These are phyloP conservation scores for Russula compacta DNA, from an alignment of 768 basidiomycete species.

Conservation along the genomic window DNA sequence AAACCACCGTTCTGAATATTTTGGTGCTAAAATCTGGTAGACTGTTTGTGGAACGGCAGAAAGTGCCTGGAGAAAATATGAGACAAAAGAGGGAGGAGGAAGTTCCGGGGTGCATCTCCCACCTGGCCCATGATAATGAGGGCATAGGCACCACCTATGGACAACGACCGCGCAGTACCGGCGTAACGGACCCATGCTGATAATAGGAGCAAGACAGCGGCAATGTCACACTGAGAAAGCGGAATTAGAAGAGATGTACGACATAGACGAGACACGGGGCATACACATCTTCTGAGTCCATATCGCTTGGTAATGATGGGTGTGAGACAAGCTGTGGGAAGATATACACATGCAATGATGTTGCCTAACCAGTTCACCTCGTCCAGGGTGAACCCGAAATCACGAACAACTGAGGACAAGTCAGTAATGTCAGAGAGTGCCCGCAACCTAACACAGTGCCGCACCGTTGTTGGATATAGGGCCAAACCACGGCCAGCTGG, in stretches of 20 bases:
- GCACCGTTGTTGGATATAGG: conserved; percentile 65
- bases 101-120: conserved; percentile 1
- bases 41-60: conserved; percentile 58
- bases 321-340: conserved; percentile 51
- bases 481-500: conserved; percentile 71
- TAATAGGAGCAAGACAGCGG: conserved; percentile 42
- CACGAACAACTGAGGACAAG: conserved; percentile 37
- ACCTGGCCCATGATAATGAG: conserved; percentile 70
- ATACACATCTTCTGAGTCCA: conserved; percentile 54
- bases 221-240: conserved; percentile 52
- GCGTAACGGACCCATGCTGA: conserved; percentile 74
- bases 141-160: conserved; percentile 45
- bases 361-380: conserved; percentile 80
- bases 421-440: background rate
- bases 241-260: background rate
- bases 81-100: background rate
- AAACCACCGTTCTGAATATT: conserved; percentile 81
- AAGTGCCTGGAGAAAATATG: conserved; percentile 39
- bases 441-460: conserved; percentile 8
- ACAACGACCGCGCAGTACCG: conserved; percentile 49
- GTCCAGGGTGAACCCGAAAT: conserved; percentile 61
- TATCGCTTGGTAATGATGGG: conserved; percentile 50
- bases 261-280: conserved; percentile 23
- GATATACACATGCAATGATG: conserved; percentile 48
- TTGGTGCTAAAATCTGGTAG: conserved; percentile 71